phyloP scores from a whole-genome alignment of 2,329 filamentous ascomycete genomes.

The Coniochaeta hoffmannii region DNA sequence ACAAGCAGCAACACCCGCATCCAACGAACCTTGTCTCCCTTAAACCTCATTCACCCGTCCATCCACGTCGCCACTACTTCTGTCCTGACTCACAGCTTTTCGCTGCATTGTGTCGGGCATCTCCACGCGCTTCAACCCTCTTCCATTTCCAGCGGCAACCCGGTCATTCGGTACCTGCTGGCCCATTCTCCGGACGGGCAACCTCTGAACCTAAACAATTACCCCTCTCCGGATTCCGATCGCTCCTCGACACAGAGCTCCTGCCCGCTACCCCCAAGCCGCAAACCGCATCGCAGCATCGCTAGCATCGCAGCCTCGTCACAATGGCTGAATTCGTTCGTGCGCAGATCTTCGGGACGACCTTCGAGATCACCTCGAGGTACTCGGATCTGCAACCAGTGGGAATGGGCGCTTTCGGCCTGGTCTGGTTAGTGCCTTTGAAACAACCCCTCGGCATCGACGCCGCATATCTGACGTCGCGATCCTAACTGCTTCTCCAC shows the following conservation, averaged over 20 bases:
- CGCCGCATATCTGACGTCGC: not conserved
- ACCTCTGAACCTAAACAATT: not conserved
- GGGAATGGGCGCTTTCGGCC: conserved; percentile 96
- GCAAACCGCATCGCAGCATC: conserved; percentile 4
- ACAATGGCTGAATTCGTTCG: conserved; percentile 99
- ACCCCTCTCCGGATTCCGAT: not conserved
- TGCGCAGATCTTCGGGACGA: conserved; percentile 98
- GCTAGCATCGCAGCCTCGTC: conserved; percentile 11
- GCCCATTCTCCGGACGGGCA: not conserved
- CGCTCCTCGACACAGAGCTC: not conserved
- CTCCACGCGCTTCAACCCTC: not conserved
- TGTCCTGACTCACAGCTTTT: not conserved
- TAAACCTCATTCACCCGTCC: not conserved
- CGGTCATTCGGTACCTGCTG: not conserved
- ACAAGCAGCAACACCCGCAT: not conserved
- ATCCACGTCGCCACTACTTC: not conserved
- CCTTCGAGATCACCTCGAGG: conserved; percentile 99
- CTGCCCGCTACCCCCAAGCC: not conserved
- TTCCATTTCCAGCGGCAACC: not conserved
- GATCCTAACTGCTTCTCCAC: conserved; percentile 6
- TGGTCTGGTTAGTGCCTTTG: conserved; percentile 66
- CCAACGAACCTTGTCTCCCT: not conserved
- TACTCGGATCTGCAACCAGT: conserved; percentile 98
- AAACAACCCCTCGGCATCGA: not conserved
- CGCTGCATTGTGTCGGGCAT: not conserved